These are phyloP conservation scores for Fusarium continuum DNA, from an alignment of 2,329 filamentous ascomycete genomes.

Conservation along the genomic window DNA sequence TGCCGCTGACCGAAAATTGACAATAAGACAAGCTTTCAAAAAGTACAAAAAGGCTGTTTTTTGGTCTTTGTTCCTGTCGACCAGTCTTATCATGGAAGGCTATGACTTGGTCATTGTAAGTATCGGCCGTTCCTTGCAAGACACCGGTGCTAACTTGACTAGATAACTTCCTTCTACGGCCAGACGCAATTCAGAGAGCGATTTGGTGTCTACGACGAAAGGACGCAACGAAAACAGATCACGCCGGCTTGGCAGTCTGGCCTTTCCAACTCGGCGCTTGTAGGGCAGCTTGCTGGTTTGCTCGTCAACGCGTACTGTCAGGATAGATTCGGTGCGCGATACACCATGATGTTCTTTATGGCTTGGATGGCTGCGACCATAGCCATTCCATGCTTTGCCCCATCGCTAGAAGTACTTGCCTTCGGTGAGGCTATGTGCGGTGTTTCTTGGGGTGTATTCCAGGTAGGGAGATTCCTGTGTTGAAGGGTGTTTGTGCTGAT, in stretches of 20 bases:
- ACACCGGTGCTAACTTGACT: background rate
- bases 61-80: background rate
- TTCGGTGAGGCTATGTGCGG: constrained; percentile 49
- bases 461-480: background rate
- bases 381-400: constrained; percentile 44
- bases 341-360: constrained; percentile 36
- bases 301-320: constrained; percentile 53
- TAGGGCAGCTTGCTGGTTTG: constrained; percentile 57
- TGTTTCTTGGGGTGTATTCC: constrained; percentile 49
- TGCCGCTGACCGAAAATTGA: constrained; percentile 35
- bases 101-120: constrained; percentile 51
- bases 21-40: constrained; percentile 5
- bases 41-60: background rate
- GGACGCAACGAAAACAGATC: constrained; percentile 49
- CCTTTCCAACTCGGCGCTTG: constrained; percentile 53
- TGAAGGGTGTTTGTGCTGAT: background rate
- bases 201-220: constrained; percentile 11
- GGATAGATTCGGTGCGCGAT: constrained; percentile 48
- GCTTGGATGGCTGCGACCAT: constrained; percentile 15
- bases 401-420: constrained; percentile 48
- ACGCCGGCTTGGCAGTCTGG: constrained; percentile 57
- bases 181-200: constrained; percentile 25
- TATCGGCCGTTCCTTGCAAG: background rate
- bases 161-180: constrained; percentile 28
- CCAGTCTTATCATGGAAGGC: background rate